A percentile compares a stretch with the other conserved stretches of the same genome.
Conservation (phyloP, 1,284 basidiomycete genomes). For the Apiotrichum gracile region DNA sequence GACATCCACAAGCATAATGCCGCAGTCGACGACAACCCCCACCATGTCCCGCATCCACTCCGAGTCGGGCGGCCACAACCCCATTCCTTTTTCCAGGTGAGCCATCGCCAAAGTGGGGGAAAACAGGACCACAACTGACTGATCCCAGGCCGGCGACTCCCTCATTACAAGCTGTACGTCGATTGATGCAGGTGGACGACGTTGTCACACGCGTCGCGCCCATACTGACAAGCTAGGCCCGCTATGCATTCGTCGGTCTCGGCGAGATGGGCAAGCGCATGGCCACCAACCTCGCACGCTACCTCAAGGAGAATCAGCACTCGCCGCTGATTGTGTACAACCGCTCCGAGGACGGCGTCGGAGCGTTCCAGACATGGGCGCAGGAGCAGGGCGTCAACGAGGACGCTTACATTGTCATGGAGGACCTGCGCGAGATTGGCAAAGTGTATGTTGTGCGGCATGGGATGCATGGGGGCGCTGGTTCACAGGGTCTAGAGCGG, state of each 20-base stretch:
- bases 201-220: not conserved
- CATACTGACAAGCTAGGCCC: constrained; percentile 11
- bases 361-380: constrained; percentile 37
- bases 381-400: constrained; percentile 24
- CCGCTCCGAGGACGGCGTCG: constrained; percentile 32
- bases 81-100: constrained; percentile 45
- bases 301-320: constrained; percentile 17
- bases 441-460: constrained; percentile 21
- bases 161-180: not conserved
- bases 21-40: too few relatives aligned
- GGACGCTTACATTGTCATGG: constrained; percentile 30
- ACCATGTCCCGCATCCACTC: not conserved
- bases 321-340: constrained; percentile 47
- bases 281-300: constrained; percentile 44
- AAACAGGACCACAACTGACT: not conserved
- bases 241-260: constrained; percentile 45
- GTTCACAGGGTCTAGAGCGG: too few relatives aligned
- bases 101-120: not conserved
- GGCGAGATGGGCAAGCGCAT: constrained; percentile 47
- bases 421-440: constrained; percentile 39
- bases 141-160: not conserved
- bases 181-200: not conserved
- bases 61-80: constrained; percentile 8
- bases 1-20: not conserved
- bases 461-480: too few relatives aligned